Base-by-base conservation (phyloP, 352 stramenopile species). In the Phytophthora podocarpi region DNA sequence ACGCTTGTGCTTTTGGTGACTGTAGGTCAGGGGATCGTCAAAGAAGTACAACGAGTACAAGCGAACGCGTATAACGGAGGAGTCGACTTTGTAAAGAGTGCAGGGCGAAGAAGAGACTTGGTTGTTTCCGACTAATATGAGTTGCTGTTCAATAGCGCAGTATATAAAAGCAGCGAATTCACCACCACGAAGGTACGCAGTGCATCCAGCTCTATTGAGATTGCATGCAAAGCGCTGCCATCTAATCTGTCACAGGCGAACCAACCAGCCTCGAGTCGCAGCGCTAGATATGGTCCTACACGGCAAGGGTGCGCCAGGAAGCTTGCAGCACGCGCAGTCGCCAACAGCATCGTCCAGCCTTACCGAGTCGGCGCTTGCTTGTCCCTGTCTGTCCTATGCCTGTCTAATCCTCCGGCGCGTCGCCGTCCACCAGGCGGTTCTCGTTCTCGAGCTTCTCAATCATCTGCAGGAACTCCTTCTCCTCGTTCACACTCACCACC, bases 381-480 rank as follows among this genome's bases (percentile, higher is more conserved):
- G 18, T 15, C 45, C 30, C 41, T 56, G 37, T 37, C 51, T 51
- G 51, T 31, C 21, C 12, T 56, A 41, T 53, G 15, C 34, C 51
- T 60, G 27, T 69, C 62, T 87, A 87, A 64, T 99, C 97, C 69
- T 99, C 97, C 26, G 96, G 95, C 35, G 95, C 97, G 74, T 99
- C 98, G 40, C 96, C 98, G 64, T 99, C 97, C 37, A 99, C 93
- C 82, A 99, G 96, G 73, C 97, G 95, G 81, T 98, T 99, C 74
- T 99, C 98, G 60, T 98, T 89, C 74, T 98, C 97, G 39, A 99
- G 85, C 71, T 98, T 93, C 78, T 99, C 97, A 86, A 99, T 99
- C 97, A 99, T 99, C 47, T 97, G 96, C 74, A 99, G 75, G 63
- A 99, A 93, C 77, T 99, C 97, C 41, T 96, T 98, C 82, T 99